These are phyloP conservation scores for Ceratobasidium sp. DNA, from an alignment of 1,284 basidiomycete genomes.

Conservation along the genomic window DNA sequence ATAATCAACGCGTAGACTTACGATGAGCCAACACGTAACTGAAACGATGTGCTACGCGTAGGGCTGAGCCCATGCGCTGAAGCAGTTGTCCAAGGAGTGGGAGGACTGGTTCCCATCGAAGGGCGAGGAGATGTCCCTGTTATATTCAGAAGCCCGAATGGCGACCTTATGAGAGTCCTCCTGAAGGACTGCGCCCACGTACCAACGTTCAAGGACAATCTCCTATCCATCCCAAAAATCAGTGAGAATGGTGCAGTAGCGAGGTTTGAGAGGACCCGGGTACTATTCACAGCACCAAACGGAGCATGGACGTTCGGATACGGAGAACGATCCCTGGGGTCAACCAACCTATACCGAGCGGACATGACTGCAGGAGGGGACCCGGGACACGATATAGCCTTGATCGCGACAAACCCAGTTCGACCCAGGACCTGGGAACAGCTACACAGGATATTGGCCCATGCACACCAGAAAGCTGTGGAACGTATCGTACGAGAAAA, in stretches of 20 bases:
- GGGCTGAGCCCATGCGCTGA: too few species aligned
- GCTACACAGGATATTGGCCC: background rate
- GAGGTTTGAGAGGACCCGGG: too few species aligned
- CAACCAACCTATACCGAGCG: too few species aligned
- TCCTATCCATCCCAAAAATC: background rate
- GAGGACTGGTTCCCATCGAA: background rate
- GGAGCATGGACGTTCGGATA: too few species aligned
- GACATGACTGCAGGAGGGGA: background rate
- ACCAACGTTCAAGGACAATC: background rate
- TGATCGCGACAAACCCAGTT: background rate
- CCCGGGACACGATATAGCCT: background rate
- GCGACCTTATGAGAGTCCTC: background rate
- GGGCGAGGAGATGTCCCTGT: constrained; percentile 2
- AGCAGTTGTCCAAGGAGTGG: too few species aligned
- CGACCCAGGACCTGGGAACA: background rate
- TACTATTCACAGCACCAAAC: too few species aligned
- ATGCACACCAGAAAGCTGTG: background rate
- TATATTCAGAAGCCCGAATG: background rate
- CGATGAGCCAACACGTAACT: too few species aligned
- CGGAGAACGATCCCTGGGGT: too few species aligned
- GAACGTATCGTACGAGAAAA: background rate
- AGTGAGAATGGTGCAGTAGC: background rate
- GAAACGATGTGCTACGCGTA: too few species aligned
- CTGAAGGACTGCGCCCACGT: background rate
- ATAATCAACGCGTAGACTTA: too few species aligned